A percentile compares a stretch with the other conserved stretches of the same genome.
Conservation (phyloP, 116 monocot genomes). For the Cymodocea nodosa region DNA sequence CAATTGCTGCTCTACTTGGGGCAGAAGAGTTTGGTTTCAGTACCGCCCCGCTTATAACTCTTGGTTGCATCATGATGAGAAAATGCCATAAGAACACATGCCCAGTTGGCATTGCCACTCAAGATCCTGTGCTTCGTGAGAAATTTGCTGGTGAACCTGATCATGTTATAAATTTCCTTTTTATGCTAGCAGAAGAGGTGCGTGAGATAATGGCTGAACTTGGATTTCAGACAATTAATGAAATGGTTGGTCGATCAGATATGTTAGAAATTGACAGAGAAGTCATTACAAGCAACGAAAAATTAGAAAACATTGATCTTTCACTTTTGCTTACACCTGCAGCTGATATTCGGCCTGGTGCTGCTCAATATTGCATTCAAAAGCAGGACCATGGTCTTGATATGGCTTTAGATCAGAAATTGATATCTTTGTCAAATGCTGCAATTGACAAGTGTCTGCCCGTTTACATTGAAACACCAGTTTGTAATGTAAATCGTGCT, state of each 20-base stretch:
- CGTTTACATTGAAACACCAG: slow-evolving; percentile 65
- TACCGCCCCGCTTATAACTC: slow-evolving; percentile 96
- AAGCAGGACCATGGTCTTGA: slow-evolving; percentile 95
- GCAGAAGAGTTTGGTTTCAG: slow-evolving; percentile 99
- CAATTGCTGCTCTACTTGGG: slow-evolving; percentile 87
- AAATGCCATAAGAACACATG: slow-evolving; percentile 92
- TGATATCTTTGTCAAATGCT: slow-evolving; percentile 51
- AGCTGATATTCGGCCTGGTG: slow-evolving; percentile 73
- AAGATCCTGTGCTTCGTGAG: slow-evolving; percentile 76
- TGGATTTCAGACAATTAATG: slow-evolving; percentile 69
- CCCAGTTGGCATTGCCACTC: slow-evolving; percentile 93
- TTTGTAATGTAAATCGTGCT: slow-evolving; percentile 86
- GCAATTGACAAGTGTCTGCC: slow-evolving; percentile 58
- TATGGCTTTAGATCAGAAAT: slow-evolving; percentile 69
- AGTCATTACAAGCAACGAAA: slow-evolving; percentile 69
- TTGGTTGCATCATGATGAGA: slow-evolving; percentile 99
- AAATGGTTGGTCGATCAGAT: slow-evolving; percentile 97
- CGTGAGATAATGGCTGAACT: slow-evolving; percentile 93
- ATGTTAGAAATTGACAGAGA: slow-evolving; percentile 83
- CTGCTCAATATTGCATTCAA: slow-evolving; percentile 88
- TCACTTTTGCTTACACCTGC: slow-evolving; percentile 69
- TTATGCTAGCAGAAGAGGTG: slow-evolving; percentile 96
- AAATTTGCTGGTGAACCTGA: slow-evolving; percentile 94
- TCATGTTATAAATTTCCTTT: slow-evolving; percentile 91
- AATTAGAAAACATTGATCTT: slow-evolving; percentile 85